A percentile compares a stretch with the other conserved stretches of the same genome.
Conservation (phyloP, 2,329 filamentous ascomycete genomes). For the Paramyrothecium roridum region DNA sequence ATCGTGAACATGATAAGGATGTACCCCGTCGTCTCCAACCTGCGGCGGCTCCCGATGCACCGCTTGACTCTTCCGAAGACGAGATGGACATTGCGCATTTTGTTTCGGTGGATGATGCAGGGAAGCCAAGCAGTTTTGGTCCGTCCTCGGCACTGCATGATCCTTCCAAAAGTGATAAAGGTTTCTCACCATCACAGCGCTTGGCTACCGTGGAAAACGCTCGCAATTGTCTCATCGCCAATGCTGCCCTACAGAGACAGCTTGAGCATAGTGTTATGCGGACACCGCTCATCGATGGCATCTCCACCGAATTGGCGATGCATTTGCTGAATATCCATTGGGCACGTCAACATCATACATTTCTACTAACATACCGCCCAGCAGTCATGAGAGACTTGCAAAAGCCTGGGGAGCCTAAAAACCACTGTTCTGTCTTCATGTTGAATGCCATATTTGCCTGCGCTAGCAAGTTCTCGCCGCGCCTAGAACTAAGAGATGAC, state of each 20-base stretch:
- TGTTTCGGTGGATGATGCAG: conserved; percentile 1
- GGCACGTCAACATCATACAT: conserved; percentile 34
- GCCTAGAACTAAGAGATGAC: conserved; percentile 14
- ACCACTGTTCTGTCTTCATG: conserved; percentile 28
- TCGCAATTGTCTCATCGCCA: conserved; percentile 2
- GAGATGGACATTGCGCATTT: conserved; percentile 2
- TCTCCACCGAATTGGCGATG: conserved; percentile 24
- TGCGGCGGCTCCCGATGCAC: too few species aligned
- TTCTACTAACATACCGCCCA: conserved; percentile 33
- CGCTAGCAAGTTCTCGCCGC: conserved; percentile 20
- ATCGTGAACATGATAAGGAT: background rate
- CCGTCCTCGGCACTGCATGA: conserved; percentile 4
- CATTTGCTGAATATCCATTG: conserved; percentile 35
- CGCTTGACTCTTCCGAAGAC: background rate
- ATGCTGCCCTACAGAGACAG: conserved; percentile 3
- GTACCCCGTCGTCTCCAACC: too few species aligned
- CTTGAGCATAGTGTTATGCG: conserved; percentile 1
- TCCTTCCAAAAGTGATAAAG: background rate
- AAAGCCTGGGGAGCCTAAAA: conserved; percentile 27
- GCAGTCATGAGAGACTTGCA: conserved; percentile 31
- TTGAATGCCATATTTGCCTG: conserved; percentile 29
- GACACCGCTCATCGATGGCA: conserved; percentile 12
- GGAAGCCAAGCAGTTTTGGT: conserved; percentile 1
- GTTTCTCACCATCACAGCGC: background rate
- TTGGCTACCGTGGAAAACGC: background rate